Evolutionary conservation across 768 basidiomycete species (phyloP), one percentile per base, ranked within the genome.

Genomic region (Lentinula sp.): DNA sequence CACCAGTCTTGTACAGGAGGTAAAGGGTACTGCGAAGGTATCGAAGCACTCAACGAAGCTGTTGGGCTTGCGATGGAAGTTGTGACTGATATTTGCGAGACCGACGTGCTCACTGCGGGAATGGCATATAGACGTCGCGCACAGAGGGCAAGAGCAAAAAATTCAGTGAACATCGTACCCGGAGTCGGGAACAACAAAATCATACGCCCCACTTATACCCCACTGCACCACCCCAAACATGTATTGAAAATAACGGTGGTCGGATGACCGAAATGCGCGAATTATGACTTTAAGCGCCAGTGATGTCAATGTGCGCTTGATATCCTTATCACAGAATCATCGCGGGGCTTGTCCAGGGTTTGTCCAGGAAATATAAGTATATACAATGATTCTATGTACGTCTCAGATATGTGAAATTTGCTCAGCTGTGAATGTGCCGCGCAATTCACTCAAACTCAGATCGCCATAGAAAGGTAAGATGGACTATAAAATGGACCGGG

Each of bases 1-100:
- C 91, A 93, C 91, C 91, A 93, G 48, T 79, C 72, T 73, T 93
- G 91, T 45, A 72, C 76, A 0, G 90, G 87, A 16, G 91, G 88
- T 15, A 86, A 64, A 6, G 83, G 71, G 23, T 72, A 81, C 66
- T 91, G 88, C 0, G 88, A 85, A 15, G 90, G 88, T 42, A 92
- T 68, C n/a, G 73, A 61, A 18, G 79, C 72, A 42, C 74, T 74
- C 36, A 84, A 72, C 13, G 87, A 64, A 0, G 74, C 84, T 0
- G 88, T 81, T 9, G 90, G 82, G 61, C 81, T 86, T 4, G 92
- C 84, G 0, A 85, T 76, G 37, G 85, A 77, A 0, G 92, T 91
- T 15, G 82, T 75, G 39, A 85, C 69, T 1, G 82, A 79, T 53
- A 81, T 68, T n/a, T 61, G 51, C 15, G 79, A 62, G 23, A 73